Evolutionary conservation across 352 stramenopile species (phyloP).

Genomic region (Globisporangium polare): DNA sequence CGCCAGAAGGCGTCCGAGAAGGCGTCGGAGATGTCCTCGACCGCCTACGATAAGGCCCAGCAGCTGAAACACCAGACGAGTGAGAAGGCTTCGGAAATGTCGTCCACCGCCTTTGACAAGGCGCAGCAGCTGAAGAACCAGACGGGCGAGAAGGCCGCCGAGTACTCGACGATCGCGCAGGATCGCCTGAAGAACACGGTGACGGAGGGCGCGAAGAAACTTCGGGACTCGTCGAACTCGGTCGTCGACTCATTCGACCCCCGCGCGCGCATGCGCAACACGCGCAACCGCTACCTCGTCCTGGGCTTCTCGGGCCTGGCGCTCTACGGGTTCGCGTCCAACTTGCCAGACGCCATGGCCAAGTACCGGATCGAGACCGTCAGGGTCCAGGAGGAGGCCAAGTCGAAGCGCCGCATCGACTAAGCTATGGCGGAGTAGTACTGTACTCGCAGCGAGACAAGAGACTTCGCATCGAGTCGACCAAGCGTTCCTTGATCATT

Average conservation of each 20-base stretch:
- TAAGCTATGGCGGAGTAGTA: background rate
- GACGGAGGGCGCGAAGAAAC: conserved; percentile 35
- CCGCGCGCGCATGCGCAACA: conserved; percentile 26
- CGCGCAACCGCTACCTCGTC: conserved; percentile 55
- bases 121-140: conserved; percentile 20
- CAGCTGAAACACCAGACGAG: conserved; percentile 16
- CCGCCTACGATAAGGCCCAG: conserved; percentile 11
- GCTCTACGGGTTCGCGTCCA: conserved; percentile 71
- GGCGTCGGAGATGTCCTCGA: conserved; percentile 5
- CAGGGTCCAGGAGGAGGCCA: conserved; percentile 45
- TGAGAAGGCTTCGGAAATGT: conserved; percentile 12
- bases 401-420: conserved; percentile 24
- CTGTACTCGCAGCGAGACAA: background rate
- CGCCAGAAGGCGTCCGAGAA: conserved; percentile 14
- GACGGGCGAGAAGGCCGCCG: conserved; percentile 21
- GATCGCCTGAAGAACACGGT: conserved; percentile 35
- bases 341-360: conserved; percentile 53
- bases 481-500: background rate
- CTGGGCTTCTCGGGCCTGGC: conserved; percentile 63
- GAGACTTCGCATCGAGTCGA: background rate
- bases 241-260: conserved; percentile 56
- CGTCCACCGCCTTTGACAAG: conserved; percentile 9
- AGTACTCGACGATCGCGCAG: conserved; percentile 27
- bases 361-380: conserved; percentile 66
- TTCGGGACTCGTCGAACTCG: conserved; percentile 43